Evolutionary conservation across 306 rosid genomes (phyloP).

Genomic region (Arachis stenosperma): DNA sequence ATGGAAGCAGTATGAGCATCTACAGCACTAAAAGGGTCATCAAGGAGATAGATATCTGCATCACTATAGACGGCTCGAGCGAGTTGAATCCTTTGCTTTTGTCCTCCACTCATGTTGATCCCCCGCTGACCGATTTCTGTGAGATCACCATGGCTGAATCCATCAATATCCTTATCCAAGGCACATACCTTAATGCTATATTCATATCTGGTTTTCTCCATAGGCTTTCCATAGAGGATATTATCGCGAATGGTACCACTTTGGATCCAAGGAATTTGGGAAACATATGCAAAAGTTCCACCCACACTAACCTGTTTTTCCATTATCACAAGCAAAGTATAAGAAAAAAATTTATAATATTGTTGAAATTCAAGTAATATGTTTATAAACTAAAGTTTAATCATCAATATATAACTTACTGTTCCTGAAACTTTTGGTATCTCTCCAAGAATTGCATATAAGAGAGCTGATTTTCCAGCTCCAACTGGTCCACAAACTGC

Average conservation of each 20-base stretch:
- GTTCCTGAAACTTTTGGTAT: conserved; percentile 61
- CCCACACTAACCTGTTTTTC: conserved; percentile 52
- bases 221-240: conserved; percentile 59
- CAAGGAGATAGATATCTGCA: conserved; percentile 65
- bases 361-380: not conserved
- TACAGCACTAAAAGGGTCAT: conserved; percentile 68
- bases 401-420: conserved; percentile 30
- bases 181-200: conserved; percentile 60
- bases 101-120: conserved; percentile 75
- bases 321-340: not conserved
- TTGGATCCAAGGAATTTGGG: conserved; percentile 75
- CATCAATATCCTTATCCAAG: conserved; percentile 55
- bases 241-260: conserved; percentile 69
- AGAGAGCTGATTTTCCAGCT: conserved; percentile 66
- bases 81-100: conserved; percentile 68
- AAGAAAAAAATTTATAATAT: not conserved
- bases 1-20: conserved; percentile 64
- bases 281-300: conserved; percentile 61
- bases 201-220: conserved; percentile 50
- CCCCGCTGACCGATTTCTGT: conserved; percentile 78
- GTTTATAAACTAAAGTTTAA: not conserved
- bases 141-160: conserved; percentile 62
- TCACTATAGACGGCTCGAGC: conserved; percentile 67
- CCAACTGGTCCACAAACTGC: conserved; percentile 74
- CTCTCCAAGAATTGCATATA: conserved; percentile 65